phyloP scores from a whole-genome alignment of 2,329 filamentous ascomycete genomes.

The Zasmidium cellare region DNA sequence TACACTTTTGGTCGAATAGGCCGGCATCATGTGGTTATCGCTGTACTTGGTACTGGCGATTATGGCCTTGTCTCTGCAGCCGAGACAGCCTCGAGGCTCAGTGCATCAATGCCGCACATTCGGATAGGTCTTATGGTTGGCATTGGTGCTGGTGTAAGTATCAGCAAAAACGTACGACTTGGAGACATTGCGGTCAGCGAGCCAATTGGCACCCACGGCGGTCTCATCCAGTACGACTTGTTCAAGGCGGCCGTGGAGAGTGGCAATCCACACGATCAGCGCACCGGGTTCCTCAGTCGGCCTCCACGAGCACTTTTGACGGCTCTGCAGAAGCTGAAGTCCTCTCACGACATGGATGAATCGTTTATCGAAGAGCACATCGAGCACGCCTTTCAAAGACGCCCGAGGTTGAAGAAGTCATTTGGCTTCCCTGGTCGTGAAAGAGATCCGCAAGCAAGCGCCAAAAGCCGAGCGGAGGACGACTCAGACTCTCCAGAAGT shows the following conservation, averaged over 20 bases:
- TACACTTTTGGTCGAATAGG: slow-evolving; percentile 20
- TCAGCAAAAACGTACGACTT: slow-evolving; percentile 25
- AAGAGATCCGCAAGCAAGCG: background rate
- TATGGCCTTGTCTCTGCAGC: slow-evolving; percentile 21
- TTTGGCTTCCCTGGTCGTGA: background rate
- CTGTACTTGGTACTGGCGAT: slow-evolving; percentile 19
- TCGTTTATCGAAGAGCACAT: background rate
- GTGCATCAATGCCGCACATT: slow-evolving; percentile 12
- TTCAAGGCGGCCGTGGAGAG: slow-evolving; percentile 16
- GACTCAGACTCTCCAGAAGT: slow-evolving; percentile 24
- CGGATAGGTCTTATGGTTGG: slow-evolving; percentile 11
- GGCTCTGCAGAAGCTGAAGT: slow-evolving; percentile 9
- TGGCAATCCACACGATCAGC: slow-evolving; percentile 2
- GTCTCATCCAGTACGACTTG: slow-evolving; percentile 30
- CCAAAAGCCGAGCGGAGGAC: too few species aligned
- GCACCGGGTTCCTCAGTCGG: slow-evolving; percentile 18
- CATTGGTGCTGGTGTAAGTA: slow-evolving; percentile 3
- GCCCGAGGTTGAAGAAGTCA: background rate
- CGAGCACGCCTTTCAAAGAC: background rate
- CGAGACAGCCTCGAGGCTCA: slow-evolving; percentile 13
- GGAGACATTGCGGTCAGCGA: slow-evolving; percentile 31
- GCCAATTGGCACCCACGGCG: slow-evolving; percentile 16
- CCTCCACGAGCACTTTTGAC: slow-evolving; percentile 16
- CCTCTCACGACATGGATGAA: slow-evolving; percentile 3
- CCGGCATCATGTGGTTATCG: slow-evolving; percentile 29